phyloP scores from a whole-genome alignment of 1,139 yeast species.

The Taphrina wiesneri region DNA sequence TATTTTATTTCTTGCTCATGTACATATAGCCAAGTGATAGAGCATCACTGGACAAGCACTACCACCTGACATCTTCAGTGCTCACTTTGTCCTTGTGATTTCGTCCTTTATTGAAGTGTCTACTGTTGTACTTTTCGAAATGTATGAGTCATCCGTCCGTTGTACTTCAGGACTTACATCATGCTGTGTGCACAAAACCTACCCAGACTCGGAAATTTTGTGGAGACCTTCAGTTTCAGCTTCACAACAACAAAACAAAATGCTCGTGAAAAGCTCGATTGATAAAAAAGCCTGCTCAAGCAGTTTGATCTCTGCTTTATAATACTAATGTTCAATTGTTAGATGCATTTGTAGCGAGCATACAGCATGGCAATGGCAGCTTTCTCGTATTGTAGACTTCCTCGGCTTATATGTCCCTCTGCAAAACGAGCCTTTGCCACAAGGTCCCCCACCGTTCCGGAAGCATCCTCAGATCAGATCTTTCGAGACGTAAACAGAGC shows the following conservation, averaged over 20 bases:
- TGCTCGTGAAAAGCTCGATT: not conserved
- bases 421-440: not conserved
- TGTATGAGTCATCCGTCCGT: no score
- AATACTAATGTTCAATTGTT: not conserved
- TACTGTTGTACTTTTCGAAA: no score
- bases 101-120: no score
- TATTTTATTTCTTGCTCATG: not conserved
- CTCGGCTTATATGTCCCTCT: not conserved
- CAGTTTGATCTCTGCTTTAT: not conserved
- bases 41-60: not conserved
- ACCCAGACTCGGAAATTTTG: not conserved
- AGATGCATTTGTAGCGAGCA: constrained; percentile 4
- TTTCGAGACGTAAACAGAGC: not conserved
- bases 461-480: constrained; percentile 23
- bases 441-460: not conserved
- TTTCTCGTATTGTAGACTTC: not conserved
- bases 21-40: not conserved
- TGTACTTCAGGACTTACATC: not conserved
- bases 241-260: no score
- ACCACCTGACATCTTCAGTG: no score
- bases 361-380: not conserved
- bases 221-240: not conserved
- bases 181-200: not conserved
- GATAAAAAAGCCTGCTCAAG: no score
- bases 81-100: not conserved